These are phyloP conservation scores for Saccharomyces hybrid DNA, from an alignment of 1,139 yeast genomes.

Conservation along the genomic window DNA sequence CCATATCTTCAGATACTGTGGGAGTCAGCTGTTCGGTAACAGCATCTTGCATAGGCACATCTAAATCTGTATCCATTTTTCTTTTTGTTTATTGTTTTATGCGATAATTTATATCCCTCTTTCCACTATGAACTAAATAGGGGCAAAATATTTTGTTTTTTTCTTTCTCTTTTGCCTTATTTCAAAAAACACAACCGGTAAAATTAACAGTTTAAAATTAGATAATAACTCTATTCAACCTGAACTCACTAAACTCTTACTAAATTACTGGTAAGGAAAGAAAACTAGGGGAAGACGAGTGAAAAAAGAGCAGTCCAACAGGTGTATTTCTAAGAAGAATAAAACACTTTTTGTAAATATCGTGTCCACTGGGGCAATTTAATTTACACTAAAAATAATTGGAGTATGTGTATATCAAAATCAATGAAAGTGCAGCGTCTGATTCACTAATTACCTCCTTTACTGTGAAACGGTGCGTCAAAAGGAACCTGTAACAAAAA, in stretches of 20 bases:
- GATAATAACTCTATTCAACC: neutral
- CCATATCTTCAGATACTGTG: conserved; percentile 28
- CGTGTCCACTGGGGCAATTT: neutral
- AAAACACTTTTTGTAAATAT: neutral
- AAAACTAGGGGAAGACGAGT: neutral
- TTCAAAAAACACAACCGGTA: neutral
- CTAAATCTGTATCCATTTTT: conserved; percentile 56
- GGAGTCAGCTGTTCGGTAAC: conserved; percentile 40
- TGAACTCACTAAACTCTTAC: neutral
- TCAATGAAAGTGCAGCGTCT: neutral
- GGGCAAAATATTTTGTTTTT: neutral
- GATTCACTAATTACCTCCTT: neutral
- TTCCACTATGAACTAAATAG: neutral
- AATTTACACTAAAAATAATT: neutral
- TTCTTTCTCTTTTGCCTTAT: neutral
- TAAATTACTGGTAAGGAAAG: neutral
- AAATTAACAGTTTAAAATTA: neutral
- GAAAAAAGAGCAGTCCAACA: neutral
- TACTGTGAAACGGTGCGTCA: neutral
- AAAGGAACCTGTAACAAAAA: neutral
- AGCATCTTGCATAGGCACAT: conserved; percentile 67
- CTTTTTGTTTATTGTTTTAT: neutral
- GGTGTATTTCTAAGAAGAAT: neutral
- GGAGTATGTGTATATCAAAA: neutral
- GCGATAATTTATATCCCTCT: neutral